Conservation (phyloP, 352 stramenopile species). For the Blastocystis sp. region DNA sequence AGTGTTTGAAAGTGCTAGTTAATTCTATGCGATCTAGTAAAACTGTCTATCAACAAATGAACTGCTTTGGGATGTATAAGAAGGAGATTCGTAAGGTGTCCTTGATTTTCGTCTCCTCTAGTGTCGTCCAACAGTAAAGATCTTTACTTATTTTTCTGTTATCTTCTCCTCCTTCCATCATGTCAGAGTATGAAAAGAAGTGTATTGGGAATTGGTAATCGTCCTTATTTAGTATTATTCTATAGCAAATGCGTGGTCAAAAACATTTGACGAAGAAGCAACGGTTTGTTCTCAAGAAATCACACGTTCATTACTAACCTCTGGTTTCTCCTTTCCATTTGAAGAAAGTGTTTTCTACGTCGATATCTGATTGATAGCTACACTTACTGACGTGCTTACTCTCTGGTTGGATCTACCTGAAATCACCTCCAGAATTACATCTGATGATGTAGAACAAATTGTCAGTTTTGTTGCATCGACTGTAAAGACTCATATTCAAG, state of each 20-base stretch:
- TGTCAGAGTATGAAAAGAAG: slow-evolving; percentile 5
- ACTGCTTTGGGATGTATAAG: slow-evolving; percentile 58
- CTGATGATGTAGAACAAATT: background rate
- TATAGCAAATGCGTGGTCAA: background rate
- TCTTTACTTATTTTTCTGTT: slow-evolving; percentile 22
- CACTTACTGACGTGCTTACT: background rate
- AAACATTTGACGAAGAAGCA: background rate
- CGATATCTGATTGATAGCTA: background rate
- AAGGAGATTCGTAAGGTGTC: background rate
- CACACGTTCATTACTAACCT: background rate
- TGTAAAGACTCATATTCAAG: background rate
- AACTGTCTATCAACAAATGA: slow-evolving; percentile 58
- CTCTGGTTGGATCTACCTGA: slow-evolving; percentile 7
- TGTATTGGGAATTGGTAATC: background rate
- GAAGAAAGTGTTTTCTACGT: background rate
- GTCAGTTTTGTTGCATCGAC: background rate
- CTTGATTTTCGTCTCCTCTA: background rate
- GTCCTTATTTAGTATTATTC: background rate
- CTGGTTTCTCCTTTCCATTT: background rate
- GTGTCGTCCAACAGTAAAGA: background rate
- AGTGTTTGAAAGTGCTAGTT: background rate
- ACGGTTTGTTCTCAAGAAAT: background rate
- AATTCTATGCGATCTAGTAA: background rate
- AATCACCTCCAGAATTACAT: background rate
- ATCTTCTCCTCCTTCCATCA: background rate